These are phyloP conservation scores for Eucalyptus pauciflora DNA, from an alignment of 345 rosid genomes.

Conservation along the genomic window DNA sequence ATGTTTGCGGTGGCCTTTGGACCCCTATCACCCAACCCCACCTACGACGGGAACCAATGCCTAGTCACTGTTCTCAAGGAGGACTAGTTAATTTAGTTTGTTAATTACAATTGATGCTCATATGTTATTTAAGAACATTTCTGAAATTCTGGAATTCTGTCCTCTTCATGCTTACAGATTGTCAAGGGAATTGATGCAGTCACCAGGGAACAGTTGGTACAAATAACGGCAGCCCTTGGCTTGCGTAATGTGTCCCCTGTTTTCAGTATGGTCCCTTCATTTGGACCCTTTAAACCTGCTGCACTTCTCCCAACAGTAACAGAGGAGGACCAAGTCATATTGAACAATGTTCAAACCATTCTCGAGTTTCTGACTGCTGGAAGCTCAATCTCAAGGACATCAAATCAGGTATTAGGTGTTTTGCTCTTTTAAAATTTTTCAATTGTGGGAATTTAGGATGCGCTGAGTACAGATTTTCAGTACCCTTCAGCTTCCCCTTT, in stretches of 20 bases:
- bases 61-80: background rate
- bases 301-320: slow-evolving; percentile 74
- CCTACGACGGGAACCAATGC: background rate
- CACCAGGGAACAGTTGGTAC: slow-evolving; percentile 83
- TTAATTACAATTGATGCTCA: background rate
- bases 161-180: slow-evolving; percentile 31
- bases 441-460: background rate
- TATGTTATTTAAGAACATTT: background rate
- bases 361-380: slow-evolving; percentile 69
- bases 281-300: slow-evolving; percentile 66
- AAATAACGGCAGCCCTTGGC: slow-evolving; percentile 56
- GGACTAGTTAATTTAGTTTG: background rate
- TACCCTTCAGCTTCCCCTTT: background rate
- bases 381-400: slow-evolving; percentile 39
- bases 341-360: slow-evolving; percentile 72
- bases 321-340: slow-evolving; percentile 65
- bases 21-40: background rate
- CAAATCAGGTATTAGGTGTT: slow-evolving; percentile 40
- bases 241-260: slow-evolving; percentile 49
- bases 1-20: background rate
- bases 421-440: background rate
- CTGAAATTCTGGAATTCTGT: background rate
- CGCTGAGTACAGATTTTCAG: background rate
- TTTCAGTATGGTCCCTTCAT: slow-evolving; percentile 74
- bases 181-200: slow-evolving; percentile 95